Conservation (phyloP, 257 asterid species). For the Scutellaria barbata region DNA sequence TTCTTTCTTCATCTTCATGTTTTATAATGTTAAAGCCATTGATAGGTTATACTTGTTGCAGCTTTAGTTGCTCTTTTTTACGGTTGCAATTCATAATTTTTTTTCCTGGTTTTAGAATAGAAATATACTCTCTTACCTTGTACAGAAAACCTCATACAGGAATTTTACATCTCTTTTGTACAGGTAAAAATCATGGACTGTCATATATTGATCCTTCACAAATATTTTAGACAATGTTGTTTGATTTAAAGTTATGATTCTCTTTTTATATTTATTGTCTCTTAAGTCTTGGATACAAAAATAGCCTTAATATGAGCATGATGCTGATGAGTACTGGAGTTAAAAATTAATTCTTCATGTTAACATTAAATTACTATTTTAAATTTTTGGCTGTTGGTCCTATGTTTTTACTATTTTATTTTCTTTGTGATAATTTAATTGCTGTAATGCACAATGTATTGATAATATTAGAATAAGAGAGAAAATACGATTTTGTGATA, state of each 20-base stretch:
- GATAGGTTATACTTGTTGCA: slow-evolving; percentile 36
- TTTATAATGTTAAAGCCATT: slow-evolving; percentile 29
- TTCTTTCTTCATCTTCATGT: background rate
- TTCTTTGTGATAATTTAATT: too few species aligned
- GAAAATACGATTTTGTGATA: too few species aligned
- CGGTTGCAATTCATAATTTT: background rate
- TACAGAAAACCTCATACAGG: slow-evolving; percentile 37
- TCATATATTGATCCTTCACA: slow-evolving; percentile 9
- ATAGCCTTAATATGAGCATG: too few species aligned
- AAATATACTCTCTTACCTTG: background rate
- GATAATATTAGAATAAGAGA: too few species aligned
- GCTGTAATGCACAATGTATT: too few species aligned
- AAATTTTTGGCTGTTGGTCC: too few species aligned
- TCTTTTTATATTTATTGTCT: too few species aligned
- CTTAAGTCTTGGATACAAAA: too few species aligned
- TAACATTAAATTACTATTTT: too few species aligned
- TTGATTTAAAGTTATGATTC: background rate
- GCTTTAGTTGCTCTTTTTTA: slow-evolving; percentile 13
- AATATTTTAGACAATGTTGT: background rate
- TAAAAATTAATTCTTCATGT: too few species aligned
- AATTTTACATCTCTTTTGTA: slow-evolving; percentile 28
- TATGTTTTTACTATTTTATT: too few species aligned
- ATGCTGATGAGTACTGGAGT: too few species aligned
- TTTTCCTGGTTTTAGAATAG: slow-evolving; percentile 13
- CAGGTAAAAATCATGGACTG: background rate